phyloP scores from a whole-genome alignment of 2,329 filamentous ascomycete genomes.

The Ophiostoma pallidulum region DNA sequence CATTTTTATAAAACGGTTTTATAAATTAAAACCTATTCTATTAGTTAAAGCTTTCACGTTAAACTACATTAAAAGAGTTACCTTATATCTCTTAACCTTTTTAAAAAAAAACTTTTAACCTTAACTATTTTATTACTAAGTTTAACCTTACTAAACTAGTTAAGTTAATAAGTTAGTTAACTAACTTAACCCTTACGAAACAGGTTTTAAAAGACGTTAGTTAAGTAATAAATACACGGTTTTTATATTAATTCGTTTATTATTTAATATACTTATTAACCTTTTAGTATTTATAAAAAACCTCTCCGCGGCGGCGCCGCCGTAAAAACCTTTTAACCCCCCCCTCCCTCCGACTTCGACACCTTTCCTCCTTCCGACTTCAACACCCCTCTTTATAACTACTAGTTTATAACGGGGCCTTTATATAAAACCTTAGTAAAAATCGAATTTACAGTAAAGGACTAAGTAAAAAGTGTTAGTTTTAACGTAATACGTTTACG shows the following conservation, averaged over 20 bases:
- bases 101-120: neutral
- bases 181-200: neutral
- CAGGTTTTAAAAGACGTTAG: neutral
- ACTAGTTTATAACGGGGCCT: too few relatives aligned
- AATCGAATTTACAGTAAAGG: too few relatives aligned
- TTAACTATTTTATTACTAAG: too few relatives aligned
- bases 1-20: neutral
- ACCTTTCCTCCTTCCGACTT: too few relatives aligned
- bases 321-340: too few relatives aligned
- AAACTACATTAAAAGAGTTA: neutral
- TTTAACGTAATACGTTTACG: too few relatives aligned
- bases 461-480: too few relatives aligned
- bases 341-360: too few relatives aligned
- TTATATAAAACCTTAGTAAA: too few relatives aligned
- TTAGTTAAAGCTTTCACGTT: neutral
- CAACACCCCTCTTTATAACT: too few relatives aligned
- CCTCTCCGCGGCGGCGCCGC: too few relatives aligned
- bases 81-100: neutral
- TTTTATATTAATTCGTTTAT: neutral
- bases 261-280: neutral
- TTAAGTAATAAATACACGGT: neutral
- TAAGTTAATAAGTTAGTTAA: neutral
- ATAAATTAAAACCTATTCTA: neutral
- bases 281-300: too few relatives aligned
- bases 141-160: neutral